Base-by-base conservation (phyloP, 371 early-diverging fungal species). In the Fennellomyces sp. region DNA sequence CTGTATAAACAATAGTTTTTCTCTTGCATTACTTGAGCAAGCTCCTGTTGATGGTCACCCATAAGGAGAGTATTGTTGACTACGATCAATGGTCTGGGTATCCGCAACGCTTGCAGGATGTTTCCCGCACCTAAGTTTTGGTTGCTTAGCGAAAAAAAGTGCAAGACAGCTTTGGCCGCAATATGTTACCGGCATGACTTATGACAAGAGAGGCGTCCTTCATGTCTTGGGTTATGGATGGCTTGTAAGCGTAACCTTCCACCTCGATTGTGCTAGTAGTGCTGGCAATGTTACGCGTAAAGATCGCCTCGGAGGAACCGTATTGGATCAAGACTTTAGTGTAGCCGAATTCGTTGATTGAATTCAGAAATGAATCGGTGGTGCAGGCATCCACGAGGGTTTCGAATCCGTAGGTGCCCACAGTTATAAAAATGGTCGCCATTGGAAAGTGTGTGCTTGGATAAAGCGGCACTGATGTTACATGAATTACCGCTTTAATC, bases 321-420 rank as follows among this genome's bases (percentile, higher is more conserved):
- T 91, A 90, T 65, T 97, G 97, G 39, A 93, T 69, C 0, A 68
- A 59, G 12, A 97, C 66, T 41, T 73, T 64, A 0, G 58, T 62
- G 69, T 83, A 88, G 26, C 84, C 84, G n/a, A 76, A 63, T 2
- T 42, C 39, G 4, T 49, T 39, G 30, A 91, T 69, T 4, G 73
- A 52, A 2, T 52, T 57, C 29, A 89, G 71, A 47, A 93, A 81
- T n/a, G 70, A 56, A 0, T 51, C 28, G 5, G 79, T 69, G 29
- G 78, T 69, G 3, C 82, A 74, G 3, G 73, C 64, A 10, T 58
- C 45, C 31, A 95, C 75, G 15, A 97, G 83, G 4, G 76, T 78
- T 64, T 94, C 92, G 65, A 97, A 97, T 0, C 88, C 85, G 5
- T 95, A 95, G 8, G 95, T 90, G 13, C 97, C 97, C 8, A 97